Evolutionary conservation across 2,329 filamentous ascomycete genomes (phyloP), one percentile per base, ranked within the genome.

Genomic region (Thermothelomyces thermophilus): DNA sequence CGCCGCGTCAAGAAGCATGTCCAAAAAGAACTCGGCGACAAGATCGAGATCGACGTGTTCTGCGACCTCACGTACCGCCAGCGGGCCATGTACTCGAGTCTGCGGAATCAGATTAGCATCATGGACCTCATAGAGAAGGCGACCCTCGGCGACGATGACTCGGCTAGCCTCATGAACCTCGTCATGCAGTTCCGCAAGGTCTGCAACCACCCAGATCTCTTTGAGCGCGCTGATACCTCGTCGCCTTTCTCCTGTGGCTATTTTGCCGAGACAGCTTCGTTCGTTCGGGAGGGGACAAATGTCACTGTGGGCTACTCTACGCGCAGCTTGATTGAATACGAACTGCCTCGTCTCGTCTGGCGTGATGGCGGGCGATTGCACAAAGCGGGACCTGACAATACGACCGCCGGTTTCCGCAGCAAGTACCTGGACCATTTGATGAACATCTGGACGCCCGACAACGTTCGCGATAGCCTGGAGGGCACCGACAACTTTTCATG

Each of bases 181-280:
- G 93, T 98, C 56, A 98, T 98, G 93, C 93, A 98, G 70, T 98
- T 98, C 79, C 83, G 93, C 61, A 98, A 98, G 71, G 93, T 98
- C 50, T 98, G 93, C 73, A 98, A 98, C 64, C 93, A 98, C 65
- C 93, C 93, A 0, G 93, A 98, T 69, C 71, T 98, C 30, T 98
- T 98, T 60, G 90, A 98, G 68, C 85, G 93, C 40, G 90, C 91
- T 9, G 91, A 97, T 54, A 95, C 89, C 8, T 84, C 80, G 20
- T 95, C 90, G 8, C 89, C 93, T 0, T 84, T 91, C 61, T 86
- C 88, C 1, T 83, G 86, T 60, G 82, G 83, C n/a, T 81, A 85
- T 65, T 98, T 91, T 68, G 93, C 90, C 13, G 93, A 98, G 72
- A 96, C 91, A 0, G 90, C 88, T 0, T 96, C 90, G 0, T 97